phyloP scores from a whole-genome alignment of 2,329 filamentous ascomycete genomes.

The Clarireedia homoeocarpa region DNA sequence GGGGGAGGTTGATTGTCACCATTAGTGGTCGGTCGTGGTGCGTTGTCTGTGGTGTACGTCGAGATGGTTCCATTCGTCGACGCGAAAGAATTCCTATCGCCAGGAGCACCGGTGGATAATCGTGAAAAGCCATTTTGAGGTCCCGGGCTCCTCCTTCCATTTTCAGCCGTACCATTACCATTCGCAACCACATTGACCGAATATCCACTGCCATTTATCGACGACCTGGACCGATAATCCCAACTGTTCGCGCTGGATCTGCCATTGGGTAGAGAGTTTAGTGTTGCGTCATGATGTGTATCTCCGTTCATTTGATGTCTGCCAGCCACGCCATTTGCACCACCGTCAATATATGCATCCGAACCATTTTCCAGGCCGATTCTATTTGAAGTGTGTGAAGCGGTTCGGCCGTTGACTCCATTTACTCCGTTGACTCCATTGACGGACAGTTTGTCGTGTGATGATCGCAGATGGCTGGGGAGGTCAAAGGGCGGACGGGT shows the following conservation, averaged over 20 bases:
- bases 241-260: conserved; percentile 38
- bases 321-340: conserved; percentile 9
- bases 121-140: conserved; percentile 21
- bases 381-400: conserved; percentile 26
- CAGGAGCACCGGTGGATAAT: conserved; percentile 13
- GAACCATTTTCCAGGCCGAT: conserved; percentile 28
- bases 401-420: conserved; percentile 20
- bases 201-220: conserved; percentile 24
- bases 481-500: conserved; percentile 27
- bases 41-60: conserved; percentile 10
- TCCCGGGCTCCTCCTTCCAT: conserved; percentile 26
- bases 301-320: conserved; percentile 25
- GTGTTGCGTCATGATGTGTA: conserved; percentile 38
- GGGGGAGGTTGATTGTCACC: conserved; percentile 19
- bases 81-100: conserved; percentile 23
- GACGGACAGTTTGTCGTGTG: conserved; percentile 26
- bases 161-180: conserved; percentile 21
- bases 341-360: conserved; percentile 26
- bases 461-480: conserved; percentile 31
- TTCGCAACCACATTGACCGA: conserved; percentile 26
- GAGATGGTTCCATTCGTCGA: conserved; percentile 25
- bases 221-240: conserved; percentile 26
- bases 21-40: conserved; percentile 17
- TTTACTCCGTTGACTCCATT: conserved; percentile 19
- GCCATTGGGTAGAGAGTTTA: conserved; percentile 52